Percentiles rank a stretch among this genome's conserved stretches.
Conservation (phyloP, 2,329 filamentous ascomycete species). For the Neofusicoccum sp. region DNA sequence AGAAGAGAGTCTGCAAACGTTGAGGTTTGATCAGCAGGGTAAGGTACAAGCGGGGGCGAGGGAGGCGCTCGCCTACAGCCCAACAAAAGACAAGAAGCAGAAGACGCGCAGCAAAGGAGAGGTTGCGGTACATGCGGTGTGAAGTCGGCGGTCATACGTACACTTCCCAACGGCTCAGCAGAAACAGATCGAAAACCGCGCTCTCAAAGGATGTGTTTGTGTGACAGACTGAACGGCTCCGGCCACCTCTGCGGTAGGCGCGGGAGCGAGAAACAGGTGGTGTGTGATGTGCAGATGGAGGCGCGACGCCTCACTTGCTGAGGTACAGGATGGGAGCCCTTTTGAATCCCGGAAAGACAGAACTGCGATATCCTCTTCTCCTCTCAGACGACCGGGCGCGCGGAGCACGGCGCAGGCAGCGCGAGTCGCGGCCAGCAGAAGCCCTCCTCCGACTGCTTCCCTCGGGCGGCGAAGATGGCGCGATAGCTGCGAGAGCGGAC, state of each 20-base stretch:
- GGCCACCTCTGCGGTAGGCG: slow-evolving; percentile 12
- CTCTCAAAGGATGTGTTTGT: slow-evolving; percentile 25
- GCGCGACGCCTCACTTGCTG: slow-evolving; percentile 13
- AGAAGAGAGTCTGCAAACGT: slow-evolving; percentile 34
- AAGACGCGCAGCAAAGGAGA: slow-evolving; percentile 23
- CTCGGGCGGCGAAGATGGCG: not conserved
- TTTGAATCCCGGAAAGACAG: slow-evolving; percentile 18
- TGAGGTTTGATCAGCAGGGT: slow-evolving; percentile 35
- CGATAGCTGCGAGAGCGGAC: not conserved
- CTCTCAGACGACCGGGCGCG: not conserved
- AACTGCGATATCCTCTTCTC: slow-evolving; percentile 15
- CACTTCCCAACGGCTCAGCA: slow-evolving; percentile 19
- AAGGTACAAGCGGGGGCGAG: slow-evolving; percentile 7
- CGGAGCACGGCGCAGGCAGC: not conserved
- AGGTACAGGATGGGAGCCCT: slow-evolving; percentile 18
- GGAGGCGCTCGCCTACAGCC: not conserved
- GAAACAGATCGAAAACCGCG: slow-evolving; percentile 34
- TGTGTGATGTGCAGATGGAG: slow-evolving; percentile 17
- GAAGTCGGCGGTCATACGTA: slow-evolving; percentile 20
- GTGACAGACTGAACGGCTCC: slow-evolving; percentile 16
- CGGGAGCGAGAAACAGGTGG: slow-evolving; percentile 14
- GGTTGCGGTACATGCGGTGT: slow-evolving; percentile 18
- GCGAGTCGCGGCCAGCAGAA: slow-evolving; percentile 5
- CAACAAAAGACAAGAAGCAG: slow-evolving; percentile 17
- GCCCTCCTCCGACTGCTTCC: slow-evolving; percentile 15